These are phyloP conservation scores for Spergularia bocconei DNA, from an alignment of 148 eudicot genomes.

Conservation along the genomic window DNA sequence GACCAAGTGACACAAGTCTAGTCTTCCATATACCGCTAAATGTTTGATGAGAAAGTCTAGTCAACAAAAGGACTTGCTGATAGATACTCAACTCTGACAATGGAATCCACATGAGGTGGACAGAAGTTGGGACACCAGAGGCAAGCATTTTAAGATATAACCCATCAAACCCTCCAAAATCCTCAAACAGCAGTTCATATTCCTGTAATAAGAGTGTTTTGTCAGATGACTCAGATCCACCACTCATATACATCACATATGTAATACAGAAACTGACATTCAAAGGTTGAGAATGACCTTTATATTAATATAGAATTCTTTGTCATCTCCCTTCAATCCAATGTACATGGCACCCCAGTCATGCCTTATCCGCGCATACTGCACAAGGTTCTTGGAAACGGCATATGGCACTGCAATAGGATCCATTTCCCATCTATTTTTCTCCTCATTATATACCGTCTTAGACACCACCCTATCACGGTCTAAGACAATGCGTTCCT, in stretches of 20 bases:
- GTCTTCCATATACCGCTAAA: conserved; percentile 49
- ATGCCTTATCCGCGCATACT: conserved; percentile 74
- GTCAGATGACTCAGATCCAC: conserved; percentile 21
- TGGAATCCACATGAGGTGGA: conserved; percentile 90
- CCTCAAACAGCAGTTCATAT: conserved; percentile 66
- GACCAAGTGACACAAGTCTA: conserved; percentile 34
- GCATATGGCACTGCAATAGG: conserved; percentile 87
- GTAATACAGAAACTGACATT: conserved; percentile 12
- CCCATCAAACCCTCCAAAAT: conserved; percentile 87
- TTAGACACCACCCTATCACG: conserved; percentile 81
- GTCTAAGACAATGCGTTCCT: conserved; percentile 76
- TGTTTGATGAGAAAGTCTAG: conserved; percentile 36
- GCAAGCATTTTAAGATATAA: conserved; percentile 82
- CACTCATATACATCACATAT: neutral
- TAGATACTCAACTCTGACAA: conserved; percentile 61
- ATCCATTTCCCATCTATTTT: conserved; percentile 78
- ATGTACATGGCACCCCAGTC: conserved; percentile 87
- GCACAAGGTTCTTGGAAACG: conserved; percentile 68
- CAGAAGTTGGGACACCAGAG: conserved; percentile 67
- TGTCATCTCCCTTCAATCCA: conserved; percentile 75
- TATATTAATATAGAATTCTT: conserved; percentile 62
- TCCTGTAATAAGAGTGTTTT: conserved; percentile 44
- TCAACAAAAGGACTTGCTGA: conserved; percentile 52
- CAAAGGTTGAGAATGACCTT: conserved; percentile 39
- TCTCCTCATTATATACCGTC: conserved; percentile 69